Conservation (phyloP, 192 early-diverging fungal species). For the Phycomyces blakesleeanus region DNA sequence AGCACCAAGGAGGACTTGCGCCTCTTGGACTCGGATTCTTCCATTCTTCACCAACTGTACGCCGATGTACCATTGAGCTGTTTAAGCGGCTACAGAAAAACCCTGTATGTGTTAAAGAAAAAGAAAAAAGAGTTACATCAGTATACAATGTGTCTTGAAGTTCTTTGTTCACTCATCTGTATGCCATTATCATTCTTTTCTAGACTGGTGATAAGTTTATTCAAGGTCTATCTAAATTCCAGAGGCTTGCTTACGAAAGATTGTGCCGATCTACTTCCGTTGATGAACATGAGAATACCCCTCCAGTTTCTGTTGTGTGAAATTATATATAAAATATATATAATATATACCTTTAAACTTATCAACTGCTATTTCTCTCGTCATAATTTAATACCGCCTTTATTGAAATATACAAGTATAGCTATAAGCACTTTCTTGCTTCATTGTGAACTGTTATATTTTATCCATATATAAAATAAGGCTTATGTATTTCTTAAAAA, state of each 20-base stretch:
- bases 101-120: no score
- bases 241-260: constrained; percentile 43
- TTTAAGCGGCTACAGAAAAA: constrained; percentile 71
- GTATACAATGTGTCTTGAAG: no score
- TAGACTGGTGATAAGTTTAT: constrained; percentile 42
- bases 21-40: constrained; percentile 81
- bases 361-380: no score
- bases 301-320: not conserved
- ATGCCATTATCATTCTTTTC: not conserved
- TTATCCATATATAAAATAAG: no score
- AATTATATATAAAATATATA: no score
- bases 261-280: not conserved
- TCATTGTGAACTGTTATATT: no score
- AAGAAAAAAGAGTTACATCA: no score
- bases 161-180: not conserved
- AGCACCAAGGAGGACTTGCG: constrained; percentile 75
- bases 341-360: no score
- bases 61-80: constrained; percentile 66
- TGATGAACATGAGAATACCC: not conserved
- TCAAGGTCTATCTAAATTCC: constrained; percentile 40
- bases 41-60: constrained; percentile 63
- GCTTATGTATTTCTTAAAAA: no score
- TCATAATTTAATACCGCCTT: no score
- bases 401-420: no score
- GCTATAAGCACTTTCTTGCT: no score